Evolutionary conservation across 495 filamentous ascomycete species (phyloP).

Genomic region (Penicillium cosmopolitanum): DNA sequence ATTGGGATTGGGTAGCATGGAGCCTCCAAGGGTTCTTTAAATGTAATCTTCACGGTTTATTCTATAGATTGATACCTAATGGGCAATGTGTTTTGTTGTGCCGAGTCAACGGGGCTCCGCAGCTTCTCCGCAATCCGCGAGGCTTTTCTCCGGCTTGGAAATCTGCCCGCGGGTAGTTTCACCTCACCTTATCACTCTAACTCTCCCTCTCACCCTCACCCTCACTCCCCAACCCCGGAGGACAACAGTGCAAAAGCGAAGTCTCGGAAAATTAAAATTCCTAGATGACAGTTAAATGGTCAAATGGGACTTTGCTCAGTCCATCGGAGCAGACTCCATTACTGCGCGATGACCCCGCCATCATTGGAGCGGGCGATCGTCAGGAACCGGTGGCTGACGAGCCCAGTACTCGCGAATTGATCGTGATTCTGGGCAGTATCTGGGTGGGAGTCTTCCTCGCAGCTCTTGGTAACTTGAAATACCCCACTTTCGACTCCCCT

Average conservation of each 20-base stretch:
- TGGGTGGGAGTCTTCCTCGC: constrained; percentile 85
- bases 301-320: background rate
- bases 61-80: too few species aligned
- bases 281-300: background rate
- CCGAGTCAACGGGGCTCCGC: background rate
- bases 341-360: constrained; percentile 30
- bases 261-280: background rate
- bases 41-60: too few species aligned
- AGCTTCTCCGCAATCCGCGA: background rate
- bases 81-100: too few species aligned
- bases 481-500: background rate
- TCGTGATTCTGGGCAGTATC: constrained; percentile 51
- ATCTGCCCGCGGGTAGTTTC: background rate
- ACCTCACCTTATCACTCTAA: background rate
- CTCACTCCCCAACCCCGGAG: background rate
- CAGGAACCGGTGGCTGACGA: constrained; percentile 39
- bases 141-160: constrained; percentile 1
- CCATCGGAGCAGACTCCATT: constrained; percentile 48
- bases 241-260: background rate
- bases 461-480: constrained; percentile 58
- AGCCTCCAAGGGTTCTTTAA: too few species aligned
- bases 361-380: constrained; percentile 17
- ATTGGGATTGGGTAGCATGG: too few species aligned
- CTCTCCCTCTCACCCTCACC: background rate
- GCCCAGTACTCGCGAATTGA: constrained; percentile 44